Base-by-base conservation (phyloP, 2,329 filamentous ascomycete species). In the Paecilomyces sp. region DNA sequence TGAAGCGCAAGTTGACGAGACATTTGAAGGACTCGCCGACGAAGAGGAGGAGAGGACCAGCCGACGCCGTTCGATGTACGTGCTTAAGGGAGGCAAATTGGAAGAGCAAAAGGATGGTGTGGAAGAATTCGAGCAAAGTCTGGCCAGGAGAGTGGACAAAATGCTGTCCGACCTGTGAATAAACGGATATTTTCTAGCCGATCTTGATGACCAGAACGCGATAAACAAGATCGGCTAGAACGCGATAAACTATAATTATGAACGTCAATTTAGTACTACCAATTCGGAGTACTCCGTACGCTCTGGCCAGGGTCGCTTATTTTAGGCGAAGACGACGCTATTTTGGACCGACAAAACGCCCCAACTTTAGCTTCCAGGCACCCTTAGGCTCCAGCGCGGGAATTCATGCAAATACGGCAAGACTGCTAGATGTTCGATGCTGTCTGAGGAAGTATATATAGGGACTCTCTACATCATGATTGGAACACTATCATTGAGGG, bases 71-170 rank as follows among this genome's bases (percentile, higher is more conserved):
- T 70, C 79, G 0, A 83, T 90, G 47, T 89, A 85, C 71, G 78
- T 86, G 54, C 67, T 91, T 53, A 85, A 82, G 57, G 76, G 74
- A 2, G 86, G 87, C 0, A 81, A 78, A 63, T 69, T 90, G 75
- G 77, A 72, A 28, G 73, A 78, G 54, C 74, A 90, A 65, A 75
- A 82, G 57, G 79, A 80, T 7, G 87, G 88, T 0, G 87, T 90
- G 59, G 78, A 82, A 54, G 81, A 85, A 67, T 91, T 90, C 71
- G 87, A 89, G 71, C 74, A 80, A 57, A 77, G 81, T 54, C 78
- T 89, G 70, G 83, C 86, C 70, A 87, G 81, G 74, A 79, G 81
- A 62, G 85, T 85, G 36, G 72, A 74, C 62, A 82, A 79, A 68
- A 70, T 81, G 65, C 63, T 76, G 8, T 33, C 31, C 31, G 31